Evolutionary conservation across 495 filamentous ascomycete genomes (phyloP), one percentile per base, ranked within the genome.

Genomic region (Hypoxylon intermedium): DNA sequence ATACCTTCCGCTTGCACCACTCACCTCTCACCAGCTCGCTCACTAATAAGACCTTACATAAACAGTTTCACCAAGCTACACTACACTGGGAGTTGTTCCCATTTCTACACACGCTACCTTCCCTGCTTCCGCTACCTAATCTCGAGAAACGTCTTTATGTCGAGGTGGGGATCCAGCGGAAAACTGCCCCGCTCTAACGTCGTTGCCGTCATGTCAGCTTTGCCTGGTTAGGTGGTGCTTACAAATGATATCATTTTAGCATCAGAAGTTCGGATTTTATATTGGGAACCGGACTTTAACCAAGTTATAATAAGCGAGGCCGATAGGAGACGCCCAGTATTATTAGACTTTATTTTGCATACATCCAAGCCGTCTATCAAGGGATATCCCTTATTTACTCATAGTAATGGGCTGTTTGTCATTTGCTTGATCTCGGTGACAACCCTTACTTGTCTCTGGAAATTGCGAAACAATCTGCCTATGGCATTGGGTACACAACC

Each of bases 231-330:
- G 37, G 15, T 18, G 40, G 20, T 57, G 67, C 63, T 67, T 59
- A 69, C 59, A 69, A 69, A 69, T 69, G 67, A 69, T 69, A 69
- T 69, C 67, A 69, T 67, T 42, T 47, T 46, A 23, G 3, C 50
- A 45, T 55, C 50, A 41, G 38, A 48, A 55, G 40, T 38, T 65
- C 61, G 61, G 60, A 13, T 24, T 45, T 50, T 45, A 16, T 5
- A 6, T 19, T 11, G 49, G 23, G 40, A 19, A 46, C 56, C 61
- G 61, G 61, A 65, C 50, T 65, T 65, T 55, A 64, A 19, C 31
- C 16, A 45, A 4, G 34, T 47, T 45, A 13, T 24, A 52, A 34
- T 13, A 50, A 53, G 49, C 54, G 54, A 58, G 45, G 44, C 49
- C 60, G 24, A 26, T 34, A 51, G 36, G 42, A 34, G 50, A n/a